Evolutionary conservation across 768 basidiomycete genomes (phyloP).

Genomic region (Panaeolus cyanescens): DNA sequence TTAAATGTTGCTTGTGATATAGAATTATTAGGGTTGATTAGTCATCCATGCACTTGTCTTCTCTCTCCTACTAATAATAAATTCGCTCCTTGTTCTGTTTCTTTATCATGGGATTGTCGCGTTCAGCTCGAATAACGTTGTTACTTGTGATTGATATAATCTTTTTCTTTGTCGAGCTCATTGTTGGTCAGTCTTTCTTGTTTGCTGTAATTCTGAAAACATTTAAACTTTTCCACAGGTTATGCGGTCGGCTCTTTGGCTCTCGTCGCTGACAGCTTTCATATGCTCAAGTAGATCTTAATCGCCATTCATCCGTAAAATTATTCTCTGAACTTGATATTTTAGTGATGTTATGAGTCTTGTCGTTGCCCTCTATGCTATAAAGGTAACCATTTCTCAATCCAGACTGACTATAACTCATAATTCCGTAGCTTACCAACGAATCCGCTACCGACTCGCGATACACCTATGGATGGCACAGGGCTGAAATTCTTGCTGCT

Average conservation of each 20-base stretch:
- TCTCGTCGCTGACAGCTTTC: conserved; percentile 95
- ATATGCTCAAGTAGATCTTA: conserved; percentile 90
- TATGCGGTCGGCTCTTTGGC: conserved; percentile 97
- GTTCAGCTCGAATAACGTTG: conserved; percentile 72
- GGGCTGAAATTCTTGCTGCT: conserved; percentile 95
- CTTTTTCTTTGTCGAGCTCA: conserved; percentile 88
- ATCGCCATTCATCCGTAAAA: background rate
- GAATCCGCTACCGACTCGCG: conserved; percentile 61
- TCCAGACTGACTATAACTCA: background rate
- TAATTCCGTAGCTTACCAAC: conserved; percentile 55
- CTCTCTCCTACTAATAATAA: background rate
- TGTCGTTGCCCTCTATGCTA: conserved; percentile 90
- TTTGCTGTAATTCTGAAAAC: background rate
- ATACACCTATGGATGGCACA: conserved; percentile 99
- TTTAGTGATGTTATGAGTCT: conserved; percentile 95
- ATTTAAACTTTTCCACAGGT: conserved; percentile 45
- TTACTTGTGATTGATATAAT: conserved; percentile 82
- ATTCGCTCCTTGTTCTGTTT: conserved; percentile 8
- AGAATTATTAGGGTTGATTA: background rate
- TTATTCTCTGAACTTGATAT: conserved; percentile 7
- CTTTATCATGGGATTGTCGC: conserved; percentile 49
- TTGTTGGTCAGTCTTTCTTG: conserved; percentile 54
- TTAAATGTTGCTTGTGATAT: background rate
- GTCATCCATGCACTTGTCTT: background rate
- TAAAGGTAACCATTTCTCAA: conserved; percentile 24